These are phyloP conservation scores for Anethum foeniculum DNA, from an alignment of 140 eudicot species.

Conservation along the genomic window DNA sequence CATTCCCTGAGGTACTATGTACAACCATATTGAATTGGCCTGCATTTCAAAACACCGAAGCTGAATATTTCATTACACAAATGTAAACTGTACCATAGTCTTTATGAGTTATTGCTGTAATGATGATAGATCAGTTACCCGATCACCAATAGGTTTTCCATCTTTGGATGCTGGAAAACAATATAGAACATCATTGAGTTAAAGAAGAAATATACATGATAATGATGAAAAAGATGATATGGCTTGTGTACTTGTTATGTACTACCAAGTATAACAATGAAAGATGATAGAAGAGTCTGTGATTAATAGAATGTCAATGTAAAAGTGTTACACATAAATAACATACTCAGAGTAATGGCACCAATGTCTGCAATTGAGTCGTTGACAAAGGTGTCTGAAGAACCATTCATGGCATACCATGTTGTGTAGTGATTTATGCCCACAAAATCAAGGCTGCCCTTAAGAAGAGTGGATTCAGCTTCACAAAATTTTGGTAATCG, in stretches of 20 bases:
- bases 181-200: neutral
- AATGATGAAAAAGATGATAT: too few relatives aligned
- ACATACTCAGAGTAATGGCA: slow-evolving; percentile 58
- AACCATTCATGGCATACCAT: slow-evolving; percentile 45
- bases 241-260: neutral
- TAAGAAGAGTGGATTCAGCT: slow-evolving; percentile 51
- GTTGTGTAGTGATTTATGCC: slow-evolving; percentile 95
- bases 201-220: too few relatives aligned
- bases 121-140: slow-evolving; percentile 33
- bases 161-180: slow-evolving; percentile 49
- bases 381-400: slow-evolving; percentile 39
- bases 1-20: slow-evolving; percentile 82
- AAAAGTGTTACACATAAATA: neutral
- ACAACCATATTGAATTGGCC: slow-evolving; percentile 90
- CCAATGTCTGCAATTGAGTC: slow-evolving; percentile 68
- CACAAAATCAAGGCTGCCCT: slow-evolving; percentile 70
- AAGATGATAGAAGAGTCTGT: neutral
- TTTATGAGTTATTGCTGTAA: neutral
- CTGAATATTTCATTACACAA: neutral
- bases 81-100: neutral
- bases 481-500: slow-evolving; percentile 60
- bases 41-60: slow-evolving; percentile 16
- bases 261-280: neutral
- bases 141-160: slow-evolving; percentile 62
- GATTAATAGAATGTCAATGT: neutral